Evolutionary conservation across 768 basidiomycete genomes (phyloP).

Genomic region (Lactifluus hygrophoroides): DNA sequence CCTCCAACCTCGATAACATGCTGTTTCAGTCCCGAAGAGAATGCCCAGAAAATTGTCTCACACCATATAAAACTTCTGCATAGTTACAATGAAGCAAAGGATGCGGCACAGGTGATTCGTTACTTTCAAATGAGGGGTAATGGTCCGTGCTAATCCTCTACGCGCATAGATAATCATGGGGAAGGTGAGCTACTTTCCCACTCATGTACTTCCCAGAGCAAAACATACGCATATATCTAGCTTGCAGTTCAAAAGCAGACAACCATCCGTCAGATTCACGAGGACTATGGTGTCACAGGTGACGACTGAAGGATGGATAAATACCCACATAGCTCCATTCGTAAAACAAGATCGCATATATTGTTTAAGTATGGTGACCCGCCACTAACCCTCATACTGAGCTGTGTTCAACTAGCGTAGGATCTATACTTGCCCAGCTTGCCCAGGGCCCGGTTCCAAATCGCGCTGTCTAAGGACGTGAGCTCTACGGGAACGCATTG

Average conservation of each 20-base stretch:
- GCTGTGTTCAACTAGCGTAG: too few species aligned
- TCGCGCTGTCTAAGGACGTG: too few species aligned
- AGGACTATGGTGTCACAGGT: slow-evolving; percentile 55
- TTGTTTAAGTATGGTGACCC: background rate
- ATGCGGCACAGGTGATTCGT: slow-evolving; percentile 60
- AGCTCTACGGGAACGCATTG: too few species aligned
- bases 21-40: slow-evolving; percentile 29
- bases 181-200: slow-evolving; percentile 36
- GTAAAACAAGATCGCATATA: background rate
- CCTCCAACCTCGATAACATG: too few species aligned
- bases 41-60: slow-evolving; percentile 49
- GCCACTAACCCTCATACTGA: background rate
- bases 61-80: slow-evolving; percentile 61
- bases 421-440: too few species aligned
- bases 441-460: too few species aligned
- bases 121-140: background rate
- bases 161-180: slow-evolving; percentile 61
- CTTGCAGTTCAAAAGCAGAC: slow-evolving; percentile 62
- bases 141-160: background rate
- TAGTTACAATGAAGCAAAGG: slow-evolving; percentile 70
- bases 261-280: slow-evolving; percentile 67
- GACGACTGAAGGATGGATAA: slow-evolving; percentile 35
- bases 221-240: slow-evolving; percentile 32
- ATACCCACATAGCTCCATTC: background rate
- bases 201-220: background rate